Evolutionary conservation across 2,329 filamentous ascomycete species (phyloP).

Genomic region (Aaosphaeria arxii): DNA sequence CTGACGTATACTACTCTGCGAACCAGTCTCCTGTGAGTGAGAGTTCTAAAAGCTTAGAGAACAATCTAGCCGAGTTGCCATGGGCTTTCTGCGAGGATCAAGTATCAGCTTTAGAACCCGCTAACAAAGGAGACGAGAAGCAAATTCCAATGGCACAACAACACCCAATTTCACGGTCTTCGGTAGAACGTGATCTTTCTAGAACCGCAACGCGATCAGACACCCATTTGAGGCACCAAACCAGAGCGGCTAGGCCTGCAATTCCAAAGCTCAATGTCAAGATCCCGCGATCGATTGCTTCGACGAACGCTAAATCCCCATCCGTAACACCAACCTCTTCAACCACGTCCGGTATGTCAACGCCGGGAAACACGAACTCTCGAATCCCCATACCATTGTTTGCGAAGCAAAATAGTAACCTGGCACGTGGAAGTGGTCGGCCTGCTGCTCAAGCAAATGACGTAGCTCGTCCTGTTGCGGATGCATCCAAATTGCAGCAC

Average conservation of each 20-base stretch:
- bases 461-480: background rate
- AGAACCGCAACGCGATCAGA: slow-evolving; percentile 11
- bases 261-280: slow-evolving; percentile 18
- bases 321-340: slow-evolving; percentile 7
- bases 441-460: background rate
- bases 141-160: slow-evolving; percentile 6
- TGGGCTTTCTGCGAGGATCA: slow-evolving; percentile 10
- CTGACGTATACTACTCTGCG: slow-evolving; percentile 7
- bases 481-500: background rate
- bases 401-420: background rate
- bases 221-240: slow-evolving; percentile 1
- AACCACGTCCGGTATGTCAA: slow-evolving; percentile 6
- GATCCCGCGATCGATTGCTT: slow-evolving; percentile 7
- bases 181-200: background rate
- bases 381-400: slow-evolving; percentile 22
- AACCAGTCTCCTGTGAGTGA: slow-evolving; percentile 27
- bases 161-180: background rate
- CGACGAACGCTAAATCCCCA: slow-evolving; percentile 2
- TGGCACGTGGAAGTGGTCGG: background rate
- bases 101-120: slow-evolving; percentile 5
- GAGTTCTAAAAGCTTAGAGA: slow-evolving; percentile 9
- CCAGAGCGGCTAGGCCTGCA: slow-evolving; percentile 1
- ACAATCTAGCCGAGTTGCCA: slow-evolving; percentile 8
- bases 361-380: slow-evolving; percentile 13
- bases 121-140: slow-evolving; percentile 13